phyloP scores from a whole-genome alignment of 1,139 yeast genomes.

The Kodamaea sp. region DNA sequence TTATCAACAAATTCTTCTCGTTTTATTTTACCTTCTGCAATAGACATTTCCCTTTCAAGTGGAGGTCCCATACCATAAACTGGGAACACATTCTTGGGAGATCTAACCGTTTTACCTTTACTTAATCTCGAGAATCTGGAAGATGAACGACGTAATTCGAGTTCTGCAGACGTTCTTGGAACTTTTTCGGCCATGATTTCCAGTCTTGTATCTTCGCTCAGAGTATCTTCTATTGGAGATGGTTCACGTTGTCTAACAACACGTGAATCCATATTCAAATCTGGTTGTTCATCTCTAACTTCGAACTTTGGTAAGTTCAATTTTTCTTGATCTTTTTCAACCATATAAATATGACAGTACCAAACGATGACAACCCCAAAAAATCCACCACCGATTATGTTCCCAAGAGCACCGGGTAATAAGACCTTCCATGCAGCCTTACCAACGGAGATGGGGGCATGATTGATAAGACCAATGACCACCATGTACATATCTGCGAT shows the following conservation, averaged over 20 bases:
- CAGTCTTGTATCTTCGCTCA: no score
- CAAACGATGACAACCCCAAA: constrained; percentile 63
- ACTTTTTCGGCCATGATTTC: no score
- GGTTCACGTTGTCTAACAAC: constrained; percentile 48
- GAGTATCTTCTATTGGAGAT: constrained; percentile 2
- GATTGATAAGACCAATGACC: constrained; percentile 62
- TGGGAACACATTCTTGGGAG: constrained; percentile 77
- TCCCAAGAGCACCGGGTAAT: constrained; percentile 67
- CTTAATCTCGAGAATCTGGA: constrained; percentile 10
- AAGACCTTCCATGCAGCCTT: constrained; percentile 67
- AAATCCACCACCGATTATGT: constrained; percentile 64
- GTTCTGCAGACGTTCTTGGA: neutral
- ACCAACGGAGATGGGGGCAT: constrained; percentile 59
- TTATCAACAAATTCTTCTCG: constrained; percentile 2
- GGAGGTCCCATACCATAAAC: constrained; percentile 75
- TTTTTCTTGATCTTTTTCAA: constrained; percentile 60
- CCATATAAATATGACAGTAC: constrained; percentile 65
- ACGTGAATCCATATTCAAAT: constrained; percentile 69
- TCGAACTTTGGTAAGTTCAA: constrained; percentile 64
- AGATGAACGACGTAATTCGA: neutral
- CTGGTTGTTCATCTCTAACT: constrained; percentile 76
- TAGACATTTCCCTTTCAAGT: constrained; percentile 48
- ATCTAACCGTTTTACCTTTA: constrained; percentile 24
- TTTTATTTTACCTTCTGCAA: constrained; percentile 40
- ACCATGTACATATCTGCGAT: constrained; percentile 77